Conservation (phyloP, 2,329 filamentous ascomycete species). For the Phaeosphaeriaceae sp. region DNA sequence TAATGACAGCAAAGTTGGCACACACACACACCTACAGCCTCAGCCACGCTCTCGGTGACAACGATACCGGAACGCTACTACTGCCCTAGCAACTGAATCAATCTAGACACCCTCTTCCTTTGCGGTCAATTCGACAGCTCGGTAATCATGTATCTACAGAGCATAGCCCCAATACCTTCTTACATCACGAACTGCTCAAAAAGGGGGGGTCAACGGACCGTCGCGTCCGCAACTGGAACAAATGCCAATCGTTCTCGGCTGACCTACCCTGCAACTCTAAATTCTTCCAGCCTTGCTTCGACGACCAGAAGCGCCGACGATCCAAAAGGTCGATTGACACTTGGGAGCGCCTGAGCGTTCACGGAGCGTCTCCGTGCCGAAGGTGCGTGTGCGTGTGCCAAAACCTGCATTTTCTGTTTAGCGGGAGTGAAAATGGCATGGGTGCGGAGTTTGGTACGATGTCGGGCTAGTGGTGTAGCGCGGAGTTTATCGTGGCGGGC, state of each 20-base stretch:
- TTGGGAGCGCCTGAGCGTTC: neutral
- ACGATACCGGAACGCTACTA: neutral
- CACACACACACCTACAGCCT: neutral
- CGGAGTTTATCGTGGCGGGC: constrained; percentile 5
- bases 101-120: no score
- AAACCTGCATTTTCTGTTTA: constrained; percentile 1
- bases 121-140: neutral
- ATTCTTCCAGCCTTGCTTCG: neutral
- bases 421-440: neutral
- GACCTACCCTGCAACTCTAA: neutral
- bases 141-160: neutral
- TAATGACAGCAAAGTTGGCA: neutral
- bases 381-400: neutral
- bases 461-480: constrained; percentile 10
- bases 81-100: neutral
- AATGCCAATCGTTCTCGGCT: neutral
- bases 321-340: neutral
- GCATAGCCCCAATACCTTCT: neutral
- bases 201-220: neutral
- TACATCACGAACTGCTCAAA: neutral
- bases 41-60: neutral
- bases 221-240: neutral
- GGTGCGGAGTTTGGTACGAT: constrained; percentile 11
- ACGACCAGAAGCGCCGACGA: neutral
- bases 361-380: neutral